Conservation (phyloP, 352 stramenopile genomes). For the Pythium sukuiense region DNA sequence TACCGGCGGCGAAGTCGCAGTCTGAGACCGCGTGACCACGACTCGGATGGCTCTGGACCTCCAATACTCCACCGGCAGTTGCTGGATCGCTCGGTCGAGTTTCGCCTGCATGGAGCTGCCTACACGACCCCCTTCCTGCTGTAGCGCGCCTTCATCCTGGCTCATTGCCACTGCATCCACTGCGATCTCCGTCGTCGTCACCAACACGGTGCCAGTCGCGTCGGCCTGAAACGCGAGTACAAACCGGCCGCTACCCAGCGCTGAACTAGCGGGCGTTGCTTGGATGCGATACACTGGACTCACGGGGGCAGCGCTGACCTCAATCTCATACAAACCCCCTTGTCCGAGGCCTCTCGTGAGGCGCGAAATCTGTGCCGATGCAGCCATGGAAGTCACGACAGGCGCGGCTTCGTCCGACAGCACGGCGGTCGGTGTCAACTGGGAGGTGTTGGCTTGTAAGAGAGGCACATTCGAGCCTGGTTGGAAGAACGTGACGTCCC, state of each 20-base stretch:
- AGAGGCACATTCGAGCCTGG: constrained; percentile 31
- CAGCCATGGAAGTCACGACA: neutral
- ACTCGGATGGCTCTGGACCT: neutral
- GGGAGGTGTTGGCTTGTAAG: constrained; percentile 13
- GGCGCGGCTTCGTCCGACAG: constrained; percentile 21
- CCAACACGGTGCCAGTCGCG: constrained; percentile 5
- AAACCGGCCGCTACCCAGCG: constrained; percentile 27
- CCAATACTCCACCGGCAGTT: constrained; percentile 8
- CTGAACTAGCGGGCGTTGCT: constrained; percentile 1
- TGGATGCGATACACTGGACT: constrained; percentile 34
- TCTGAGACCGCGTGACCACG: neutral
- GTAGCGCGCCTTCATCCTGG: constrained; percentile 29
- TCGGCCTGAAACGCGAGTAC: constrained; percentile 28
- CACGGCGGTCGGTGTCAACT: constrained; percentile 14
- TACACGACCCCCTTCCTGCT: constrained; percentile 29
- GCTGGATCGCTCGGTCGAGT: constrained; percentile 19
- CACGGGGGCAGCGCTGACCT: constrained; percentile 24
- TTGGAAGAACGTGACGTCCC: constrained; percentile 48
- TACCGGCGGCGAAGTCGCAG: neutral
- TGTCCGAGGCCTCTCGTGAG: constrained; percentile 31
- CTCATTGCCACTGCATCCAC: constrained; percentile 37
- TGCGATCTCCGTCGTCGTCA: constrained; percentile 25
- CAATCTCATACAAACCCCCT: constrained; percentile 28
- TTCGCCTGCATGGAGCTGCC: constrained; percentile 36
- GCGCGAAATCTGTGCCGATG: constrained; percentile 21